Conservation (phyloP, 495 filamentous ascomycete species). For the Daldinia grandis region DNA sequence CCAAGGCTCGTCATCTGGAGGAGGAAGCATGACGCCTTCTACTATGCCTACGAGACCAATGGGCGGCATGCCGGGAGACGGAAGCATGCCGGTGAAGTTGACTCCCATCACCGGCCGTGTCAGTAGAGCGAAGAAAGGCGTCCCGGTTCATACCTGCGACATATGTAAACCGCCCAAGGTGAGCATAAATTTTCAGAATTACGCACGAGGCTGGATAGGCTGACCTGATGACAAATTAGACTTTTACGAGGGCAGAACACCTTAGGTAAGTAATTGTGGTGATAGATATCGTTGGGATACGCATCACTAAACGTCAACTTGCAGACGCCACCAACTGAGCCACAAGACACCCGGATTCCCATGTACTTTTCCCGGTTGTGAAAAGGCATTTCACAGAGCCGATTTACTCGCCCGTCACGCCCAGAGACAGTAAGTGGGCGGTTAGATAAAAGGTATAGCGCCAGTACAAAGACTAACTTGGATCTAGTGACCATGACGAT, state of each 20-base stretch:
- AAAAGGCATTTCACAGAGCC: conserved; percentile 70
- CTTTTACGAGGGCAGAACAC: conserved; percentile 88
- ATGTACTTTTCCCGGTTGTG: conserved; percentile 71
- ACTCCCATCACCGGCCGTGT: conserved; percentile 80
- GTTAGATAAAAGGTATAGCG: not conserved
- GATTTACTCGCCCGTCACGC: conserved; percentile 83
- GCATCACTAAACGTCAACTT: conserved; percentile 34
- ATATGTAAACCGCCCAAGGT: conserved; percentile 71
- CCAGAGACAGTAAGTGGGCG: conserved; percentile 76
- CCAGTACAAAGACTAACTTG: conserved; percentile 5
- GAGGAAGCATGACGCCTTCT: conserved; percentile 41
- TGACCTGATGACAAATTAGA: conserved; percentile 53
- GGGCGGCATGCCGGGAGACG: conserved; percentile 40
- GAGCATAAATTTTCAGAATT: conserved; percentile 31
- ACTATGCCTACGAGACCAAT: conserved; percentile 53
- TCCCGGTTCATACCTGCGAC: conserved; percentile 79
- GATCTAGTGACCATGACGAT: conserved; percentile 52
- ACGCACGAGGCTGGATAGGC: conserved; percentile 9
- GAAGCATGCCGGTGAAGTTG: conserved; percentile 58
- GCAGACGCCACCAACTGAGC: conserved; percentile 85
- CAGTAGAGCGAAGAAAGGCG: conserved; percentile 84
- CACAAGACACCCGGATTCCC: conserved; percentile 76
- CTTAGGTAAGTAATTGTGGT: conserved; percentile 63
- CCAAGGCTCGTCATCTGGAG: conserved; percentile 46
- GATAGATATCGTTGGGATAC: conserved; percentile 5